Conservation (phyloP, 2,329 filamentous ascomycete species). For the Cercospora canescens region DNA sequence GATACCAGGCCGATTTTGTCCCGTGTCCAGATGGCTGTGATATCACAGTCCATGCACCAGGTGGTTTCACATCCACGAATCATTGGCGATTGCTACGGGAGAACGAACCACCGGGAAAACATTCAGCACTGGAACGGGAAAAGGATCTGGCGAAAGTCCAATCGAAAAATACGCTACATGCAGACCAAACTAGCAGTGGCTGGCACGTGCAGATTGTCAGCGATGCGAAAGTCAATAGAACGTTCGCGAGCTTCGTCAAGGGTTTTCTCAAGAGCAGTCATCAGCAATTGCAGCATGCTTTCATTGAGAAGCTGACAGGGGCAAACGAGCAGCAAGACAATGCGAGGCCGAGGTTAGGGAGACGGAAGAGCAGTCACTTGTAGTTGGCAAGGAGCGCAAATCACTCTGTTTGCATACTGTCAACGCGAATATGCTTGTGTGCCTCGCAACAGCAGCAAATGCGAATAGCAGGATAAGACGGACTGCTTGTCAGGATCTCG, state of each 20-base stretch:
- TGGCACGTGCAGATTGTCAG: slow-evolving; percentile 37
- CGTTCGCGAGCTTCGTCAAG: slow-evolving; percentile 37
- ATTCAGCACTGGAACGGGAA: not conserved
- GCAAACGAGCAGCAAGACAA: slow-evolving; percentile 16
- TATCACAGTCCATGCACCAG: slow-evolving; percentile 37
- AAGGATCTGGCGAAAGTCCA: slow-evolving; percentile 16
- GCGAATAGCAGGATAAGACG: not conserved
- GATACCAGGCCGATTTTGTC: slow-evolving; percentile 34
- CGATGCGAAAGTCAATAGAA: slow-evolving; percentile 34
- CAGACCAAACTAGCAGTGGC: slow-evolving; percentile 21
- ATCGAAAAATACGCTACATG: slow-evolving; percentile 29
- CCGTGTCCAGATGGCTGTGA: slow-evolving; percentile 35
- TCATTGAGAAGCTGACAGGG: slow-evolving; percentile 33
- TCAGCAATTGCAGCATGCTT: slow-evolving; percentile 31
- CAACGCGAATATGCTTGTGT: not conserved
- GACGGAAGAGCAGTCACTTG: slow-evolving; percentile 20
- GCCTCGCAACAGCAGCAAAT: not conserved
- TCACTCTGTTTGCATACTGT: not conserved
- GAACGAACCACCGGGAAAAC: slow-evolving; percentile 9
- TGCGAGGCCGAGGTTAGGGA: slow-evolving; percentile 24
- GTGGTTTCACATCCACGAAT: slow-evolving; percentile 37
- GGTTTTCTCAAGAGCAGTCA: slow-evolving; percentile 36
- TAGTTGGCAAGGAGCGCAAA: not conserved
- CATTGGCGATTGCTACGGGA: slow-evolving; percentile 34
- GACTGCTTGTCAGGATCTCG: not conserved